Conservation (phyloP, 306 rosid genomes). For the Pterocarpus santalinus region DNA sequence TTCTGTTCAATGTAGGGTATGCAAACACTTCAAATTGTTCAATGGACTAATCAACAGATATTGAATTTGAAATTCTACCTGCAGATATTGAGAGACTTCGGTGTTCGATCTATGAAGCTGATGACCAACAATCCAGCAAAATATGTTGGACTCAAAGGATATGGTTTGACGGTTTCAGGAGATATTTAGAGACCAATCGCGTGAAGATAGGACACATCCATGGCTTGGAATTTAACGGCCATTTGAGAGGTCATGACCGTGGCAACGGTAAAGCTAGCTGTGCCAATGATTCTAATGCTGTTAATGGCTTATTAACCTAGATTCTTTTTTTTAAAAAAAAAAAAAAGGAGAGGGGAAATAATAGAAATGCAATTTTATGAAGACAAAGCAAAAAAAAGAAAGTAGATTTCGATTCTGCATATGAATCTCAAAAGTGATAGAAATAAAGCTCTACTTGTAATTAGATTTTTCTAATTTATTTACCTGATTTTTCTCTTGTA, state of each 20-base stretch:
- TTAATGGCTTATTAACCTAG: slow-evolving; percentile 38
- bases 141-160: slow-evolving; percentile 83
- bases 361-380: not conserved
- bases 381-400: not conserved
- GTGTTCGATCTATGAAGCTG: slow-evolving; percentile 85
- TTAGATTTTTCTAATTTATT: slow-evolving; percentile 36
- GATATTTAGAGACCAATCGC: slow-evolving; percentile 80
- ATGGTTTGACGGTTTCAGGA: slow-evolving; percentile 75
- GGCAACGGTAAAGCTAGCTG: slow-evolving; percentile 50
- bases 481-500: slow-evolving; percentile 21
- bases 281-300: slow-evolving; percentile 48
- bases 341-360: too few relatives aligned
- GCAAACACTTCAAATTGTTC: slow-evolving; percentile 58
- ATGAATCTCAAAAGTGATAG: slow-evolving; percentile 14
- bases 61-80: slow-evolving; percentile 38
- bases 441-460: slow-evolving; percentile 20
- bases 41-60: slow-evolving; percentile 43
- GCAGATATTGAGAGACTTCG: slow-evolving; percentile 82
- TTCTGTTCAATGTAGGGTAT: slow-evolving; percentile 53
- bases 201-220: slow-evolving; percentile 81
- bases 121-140: slow-evolving; percentile 93
- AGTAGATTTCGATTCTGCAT: not conserved
- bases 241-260: slow-evolving; percentile 47
- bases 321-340: not conserved
- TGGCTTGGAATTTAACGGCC: slow-evolving; percentile 52